Percentiles rank a stretch among this genome's conserved stretches.
These are phyloP conservation scores for Gossypium trilobum DNA, from an alignment of 441 rosid genomes.

Conservation along the genomic window DNA sequence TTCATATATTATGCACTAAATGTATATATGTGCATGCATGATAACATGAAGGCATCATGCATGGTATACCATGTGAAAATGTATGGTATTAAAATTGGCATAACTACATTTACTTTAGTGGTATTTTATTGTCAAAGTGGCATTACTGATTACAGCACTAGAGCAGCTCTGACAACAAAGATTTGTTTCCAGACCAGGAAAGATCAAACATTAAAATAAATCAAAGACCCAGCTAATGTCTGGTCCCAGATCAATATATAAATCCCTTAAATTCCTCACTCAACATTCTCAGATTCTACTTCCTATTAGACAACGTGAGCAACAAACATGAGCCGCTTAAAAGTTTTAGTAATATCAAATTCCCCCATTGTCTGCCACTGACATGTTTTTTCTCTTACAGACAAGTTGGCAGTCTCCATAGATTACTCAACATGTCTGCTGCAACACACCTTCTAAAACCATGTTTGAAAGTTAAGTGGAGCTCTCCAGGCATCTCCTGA, in stretches of 20 bases:
- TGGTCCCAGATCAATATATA: slow-evolving; percentile 15
- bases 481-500: slow-evolving; percentile 2
- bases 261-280: slow-evolving; percentile 19
- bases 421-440: slow-evolving; percentile 62
- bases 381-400: slow-evolving; percentile 53
- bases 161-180: slow-evolving; percentile 21
- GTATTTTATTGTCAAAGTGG: slow-evolving; percentile 4
- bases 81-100: neutral
- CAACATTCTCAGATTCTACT: slow-evolving; percentile 14
- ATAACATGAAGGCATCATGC: neutral
- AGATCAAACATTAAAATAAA: slow-evolving; percentile 13
- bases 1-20: neutral
- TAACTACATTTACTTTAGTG: neutral
- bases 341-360: slow-evolving; percentile 34
- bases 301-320: slow-evolving; percentile 17
- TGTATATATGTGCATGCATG: neutral
- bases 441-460: slow-evolving; percentile 32
- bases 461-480: slow-evolving; percentile 17
- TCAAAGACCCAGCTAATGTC: slow-evolving; percentile 3
- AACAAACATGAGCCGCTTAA: slow-evolving; percentile 27
- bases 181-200: slow-evolving; percentile 22
- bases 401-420: slow-evolving; percentile 62
- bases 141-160: slow-evolving; percentile 11
- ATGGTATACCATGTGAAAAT: neutral
- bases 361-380: slow-evolving; percentile 66